Evolutionary conservation across 75 land plant genomes (phyloP), one percentile per base, ranked within the genome.

Genomic region (Isoetes taiwanensis): DNA sequence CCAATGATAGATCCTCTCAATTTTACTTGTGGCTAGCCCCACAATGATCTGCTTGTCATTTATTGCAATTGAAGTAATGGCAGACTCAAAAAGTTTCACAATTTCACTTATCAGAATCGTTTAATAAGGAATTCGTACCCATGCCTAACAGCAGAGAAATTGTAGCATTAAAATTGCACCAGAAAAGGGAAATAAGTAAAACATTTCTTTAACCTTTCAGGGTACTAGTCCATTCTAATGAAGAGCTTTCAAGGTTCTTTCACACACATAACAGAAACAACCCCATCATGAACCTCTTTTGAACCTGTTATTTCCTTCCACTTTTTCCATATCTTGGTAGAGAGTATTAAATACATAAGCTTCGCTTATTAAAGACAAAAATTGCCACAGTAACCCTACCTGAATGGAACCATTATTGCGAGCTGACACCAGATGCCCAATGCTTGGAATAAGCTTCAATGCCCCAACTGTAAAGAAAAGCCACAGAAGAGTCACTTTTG

Each of bases 331-430:
- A 69, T 59, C 72, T 69, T 57, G 24, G 28, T 3, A 3, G 20
- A 33, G 24, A 11, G 33, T 37, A 57, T 25, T 17, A 56, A 56
- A 16, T 32, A 11, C 19, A 32, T 30, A 32, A 56, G 57, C 17
- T n/a, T 37, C 29, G 20, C 14, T 16, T 12, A 30, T 25, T 24
- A 0, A 25, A 52, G n/a, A 58, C n/a, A 41, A n/a, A 20, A 28
- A 41, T 12, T 41, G 28, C 11, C 12, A 10, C 16, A 24, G 24
- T 3, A 6, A 59, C 46, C n/a, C 19, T 1, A 70, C 72, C 68
- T 70, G 72, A 48, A 70, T 58, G 69, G 32, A 25, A 33, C 72
- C 72, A 27, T 55, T 43, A 20, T 70, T 60, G 29, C 34, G 59
- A 57, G 41, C 67, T 21, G 60, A 38, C 28, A 70, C 30, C 20